phyloP scores from a whole-genome alignment of 176 grass and related monocot genomes.

The Phoenix dactylifera region DNA sequence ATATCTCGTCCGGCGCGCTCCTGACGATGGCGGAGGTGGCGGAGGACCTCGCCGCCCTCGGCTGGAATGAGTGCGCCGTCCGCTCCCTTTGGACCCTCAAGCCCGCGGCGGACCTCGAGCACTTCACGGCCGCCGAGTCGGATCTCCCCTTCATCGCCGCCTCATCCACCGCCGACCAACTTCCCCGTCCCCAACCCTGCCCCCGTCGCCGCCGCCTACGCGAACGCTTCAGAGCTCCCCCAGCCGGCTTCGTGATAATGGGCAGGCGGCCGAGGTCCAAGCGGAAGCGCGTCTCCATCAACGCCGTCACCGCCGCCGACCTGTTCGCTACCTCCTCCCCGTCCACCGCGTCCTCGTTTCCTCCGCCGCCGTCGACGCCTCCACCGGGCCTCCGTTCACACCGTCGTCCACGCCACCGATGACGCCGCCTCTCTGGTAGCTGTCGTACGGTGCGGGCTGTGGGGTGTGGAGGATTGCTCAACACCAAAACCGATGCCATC shows the following conservation, averaged over 20 bases:
- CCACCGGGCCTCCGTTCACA: neutral
- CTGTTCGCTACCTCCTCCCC: too few relatives aligned
- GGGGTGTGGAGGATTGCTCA: too few relatives aligned
- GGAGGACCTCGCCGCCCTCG: conserved; percentile 2
- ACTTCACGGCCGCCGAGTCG: too few relatives aligned
- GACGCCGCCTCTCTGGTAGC: neutral
- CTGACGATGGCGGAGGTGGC: neutral
- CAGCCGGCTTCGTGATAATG: conserved; percentile 28
- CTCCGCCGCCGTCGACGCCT: neutral
- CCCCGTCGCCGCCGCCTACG: too few relatives aligned
- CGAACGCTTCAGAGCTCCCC: neutral
- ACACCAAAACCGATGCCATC: too few relatives aligned
- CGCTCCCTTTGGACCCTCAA: neutral
- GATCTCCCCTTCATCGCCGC: too few relatives aligned
- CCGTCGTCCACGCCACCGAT: neutral
- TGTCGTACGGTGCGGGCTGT: too few relatives aligned
- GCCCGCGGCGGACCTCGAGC: neutral
- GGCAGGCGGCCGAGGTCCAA: conserved; percentile 30
- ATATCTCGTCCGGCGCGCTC: neutral
- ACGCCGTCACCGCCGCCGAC: conserved; percentile 11
- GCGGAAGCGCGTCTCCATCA: conserved; percentile 18
- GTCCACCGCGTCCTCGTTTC: too few relatives aligned
- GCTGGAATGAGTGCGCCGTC: neutral
- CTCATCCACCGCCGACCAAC: too few relatives aligned
- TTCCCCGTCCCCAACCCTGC: too few relatives aligned